These are phyloP conservation scores for Phyllosticta capitalensis DNA, from an alignment of 2,329 filamentous ascomycete species.

Conservation along the genomic window DNA sequence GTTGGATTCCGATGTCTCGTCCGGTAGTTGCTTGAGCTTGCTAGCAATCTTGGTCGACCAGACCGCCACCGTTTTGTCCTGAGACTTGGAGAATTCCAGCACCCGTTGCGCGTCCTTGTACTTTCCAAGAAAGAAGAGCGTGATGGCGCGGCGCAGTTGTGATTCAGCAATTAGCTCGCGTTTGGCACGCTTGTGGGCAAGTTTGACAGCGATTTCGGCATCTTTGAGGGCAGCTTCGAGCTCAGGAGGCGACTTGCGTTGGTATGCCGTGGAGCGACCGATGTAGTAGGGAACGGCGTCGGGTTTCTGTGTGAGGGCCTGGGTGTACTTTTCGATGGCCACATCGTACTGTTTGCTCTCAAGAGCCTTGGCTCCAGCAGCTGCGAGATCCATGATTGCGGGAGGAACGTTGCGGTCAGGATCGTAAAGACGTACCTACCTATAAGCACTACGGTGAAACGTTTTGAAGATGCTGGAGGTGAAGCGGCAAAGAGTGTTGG, in stretches of 20 bases:
- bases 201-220: slow-evolving; percentile 43
- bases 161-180: slow-evolving; percentile 69
- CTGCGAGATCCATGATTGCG: slow-evolving; percentile 41
- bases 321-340: slow-evolving; percentile 56
- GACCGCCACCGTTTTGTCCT: slow-evolving; percentile 45
- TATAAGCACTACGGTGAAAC: too few relatives aligned
- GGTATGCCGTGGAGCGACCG: slow-evolving; percentile 69
- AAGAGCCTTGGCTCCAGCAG: slow-evolving; percentile 51
- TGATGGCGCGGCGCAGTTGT: slow-evolving; percentile 69
- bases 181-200: slow-evolving; percentile 63
- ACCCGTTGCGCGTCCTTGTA: slow-evolving; percentile 69
- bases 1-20: slow-evolving; percentile 32
- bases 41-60: slow-evolving; percentile 49
- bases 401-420: neutral
- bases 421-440: neutral
- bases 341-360: slow-evolving; percentile 52
- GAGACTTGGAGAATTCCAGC: slow-evolving; percentile 48
- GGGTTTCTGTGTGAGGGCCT: slow-evolving; percentile 56
- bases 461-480: neutral
- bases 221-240: slow-evolving; percentile 35
- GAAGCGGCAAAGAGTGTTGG: neutral
- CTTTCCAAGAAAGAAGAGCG: slow-evolving; percentile 58
- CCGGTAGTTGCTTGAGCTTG: slow-evolving; percentile 40
- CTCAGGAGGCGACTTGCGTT: slow-evolving; percentile 48
- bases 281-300: slow-evolving; percentile 70